A percentile compares a stretch with the other conserved stretches of the same genome.
Conservation (phyloP, 2,329 filamentous ascomycete species). For the Thelonectria blattea region DNA sequence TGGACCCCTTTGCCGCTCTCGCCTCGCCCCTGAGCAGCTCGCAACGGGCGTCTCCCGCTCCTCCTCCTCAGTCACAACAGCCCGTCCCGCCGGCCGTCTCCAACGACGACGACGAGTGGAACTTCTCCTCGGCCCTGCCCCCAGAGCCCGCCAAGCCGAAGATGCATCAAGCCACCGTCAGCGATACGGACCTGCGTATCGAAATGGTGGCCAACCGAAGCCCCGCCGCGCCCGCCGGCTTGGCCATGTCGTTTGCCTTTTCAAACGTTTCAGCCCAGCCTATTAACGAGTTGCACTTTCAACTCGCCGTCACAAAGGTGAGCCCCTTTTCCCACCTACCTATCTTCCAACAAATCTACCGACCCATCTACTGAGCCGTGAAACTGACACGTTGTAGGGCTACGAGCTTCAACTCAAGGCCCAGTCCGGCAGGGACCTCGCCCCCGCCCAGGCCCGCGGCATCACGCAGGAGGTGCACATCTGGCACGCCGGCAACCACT, state of each 20-base stretch:
- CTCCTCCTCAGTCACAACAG: slow-evolving; percentile 36
- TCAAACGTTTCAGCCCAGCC: slow-evolving; percentile 78
- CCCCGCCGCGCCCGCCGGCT: slow-evolving; percentile 57
- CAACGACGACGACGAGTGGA: slow-evolving; percentile 88
- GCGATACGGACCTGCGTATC: slow-evolving; percentile 63
- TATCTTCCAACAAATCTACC: too few relatives aligned
- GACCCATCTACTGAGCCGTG: too few relatives aligned
- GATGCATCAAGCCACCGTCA: slow-evolving; percentile 70
- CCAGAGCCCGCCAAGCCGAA: slow-evolving; percentile 60
- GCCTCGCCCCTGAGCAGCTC: slow-evolving; percentile 35
- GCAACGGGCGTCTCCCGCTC: slow-evolving; percentile 38
- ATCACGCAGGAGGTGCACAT: slow-evolving; percentile 84
- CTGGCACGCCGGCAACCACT: slow-evolving; percentile 71
- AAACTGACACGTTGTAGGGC: slow-evolving; percentile 59
- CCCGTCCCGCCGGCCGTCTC: slow-evolving; percentile 40
- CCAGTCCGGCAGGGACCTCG: slow-evolving; percentile 79
- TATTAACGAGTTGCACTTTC: slow-evolving; percentile 83
- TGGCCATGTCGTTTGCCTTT: slow-evolving; percentile 79
- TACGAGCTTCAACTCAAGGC: slow-evolving; percentile 83
- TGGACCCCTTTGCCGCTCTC: slow-evolving; percentile 62
- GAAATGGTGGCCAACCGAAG: slow-evolving; percentile 73
- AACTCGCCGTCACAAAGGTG: slow-evolving; percentile 93
- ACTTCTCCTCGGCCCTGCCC: slow-evolving; percentile 86
- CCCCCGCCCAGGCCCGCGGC: slow-evolving; percentile 73
- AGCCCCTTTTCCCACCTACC: slow-evolving; percentile 17